A percentile compares a stretch with the other conserved stretches of the same genome.
phyloP scores from a whole-genome alignment of 345 rosid species.

The Rhodomyrtus tomentosa region DNA sequence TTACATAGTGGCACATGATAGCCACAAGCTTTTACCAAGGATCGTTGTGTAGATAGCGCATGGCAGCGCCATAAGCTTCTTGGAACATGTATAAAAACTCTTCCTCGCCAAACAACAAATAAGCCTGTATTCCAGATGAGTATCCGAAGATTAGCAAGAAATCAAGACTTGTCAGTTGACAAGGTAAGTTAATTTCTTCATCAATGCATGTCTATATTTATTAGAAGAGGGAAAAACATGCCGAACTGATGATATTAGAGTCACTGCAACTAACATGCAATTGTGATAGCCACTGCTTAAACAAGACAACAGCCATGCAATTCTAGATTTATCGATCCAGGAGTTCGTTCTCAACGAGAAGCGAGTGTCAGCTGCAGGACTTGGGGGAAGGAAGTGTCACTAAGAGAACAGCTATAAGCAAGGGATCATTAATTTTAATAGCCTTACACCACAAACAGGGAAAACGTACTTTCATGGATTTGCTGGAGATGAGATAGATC shows the following conservation, averaged over 20 bases:
- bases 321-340: background rate
- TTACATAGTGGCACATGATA: constrained; percentile 8
- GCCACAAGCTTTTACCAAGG: constrained; percentile 71
- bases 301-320: background rate
- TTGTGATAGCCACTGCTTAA: background rate
- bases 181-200: background rate
- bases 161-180: background rate
- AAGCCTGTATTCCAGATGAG: constrained; percentile 47
- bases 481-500: background rate
- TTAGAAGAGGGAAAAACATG: background rate
- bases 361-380: background rate
- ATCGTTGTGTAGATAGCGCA: constrained; percentile 83
- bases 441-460: background rate
- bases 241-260: background rate
- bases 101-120: constrained; percentile 89
- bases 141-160: background rate
- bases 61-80: constrained; percentile 90
- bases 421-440: background rate
- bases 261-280: background rate
- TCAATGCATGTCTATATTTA: background rate
- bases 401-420: background rate
- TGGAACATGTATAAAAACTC: constrained; percentile 84
- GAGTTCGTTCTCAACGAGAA: background rate
- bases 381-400: background rate
- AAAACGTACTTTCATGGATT: background rate